Evolutionary conservation across 768 basidiomycete species (phyloP).

Genomic region (Coprinopsis marcescibilis): DNA sequence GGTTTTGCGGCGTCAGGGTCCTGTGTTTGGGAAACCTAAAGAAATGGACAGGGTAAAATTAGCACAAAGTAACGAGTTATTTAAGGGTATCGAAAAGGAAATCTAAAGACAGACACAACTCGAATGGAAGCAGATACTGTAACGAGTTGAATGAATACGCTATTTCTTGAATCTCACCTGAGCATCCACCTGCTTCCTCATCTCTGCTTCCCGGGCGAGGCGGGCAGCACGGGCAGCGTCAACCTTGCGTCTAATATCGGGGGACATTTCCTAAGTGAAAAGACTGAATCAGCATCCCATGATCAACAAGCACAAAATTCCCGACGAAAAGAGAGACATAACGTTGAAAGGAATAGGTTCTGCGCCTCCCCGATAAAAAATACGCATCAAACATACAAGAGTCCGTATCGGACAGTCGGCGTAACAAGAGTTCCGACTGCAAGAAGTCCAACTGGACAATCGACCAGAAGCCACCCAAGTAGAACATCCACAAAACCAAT

Average conservation of each 20-base stretch:
- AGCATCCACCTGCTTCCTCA: slow-evolving; percentile 44
- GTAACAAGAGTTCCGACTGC: no score
- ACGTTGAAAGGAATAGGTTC: no score
- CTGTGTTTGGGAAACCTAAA: slow-evolving; percentile 23
- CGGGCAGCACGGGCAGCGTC: slow-evolving; percentile 53
- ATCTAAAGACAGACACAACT: not conserved
- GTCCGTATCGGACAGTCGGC: no score
- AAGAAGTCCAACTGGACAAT: no score
- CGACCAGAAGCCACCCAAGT: no score
- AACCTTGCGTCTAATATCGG: slow-evolving; percentile 58
- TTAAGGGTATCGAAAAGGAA: slow-evolving; percentile 1
- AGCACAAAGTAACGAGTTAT: slow-evolving; percentile 3
- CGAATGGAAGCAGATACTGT: not conserved
- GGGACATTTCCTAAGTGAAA: slow-evolving; percentile 48
- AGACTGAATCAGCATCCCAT: slow-evolving; percentile 5
- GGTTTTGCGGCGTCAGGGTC: slow-evolving; percentile 35
- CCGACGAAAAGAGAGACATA: slow-evolving; percentile 5
- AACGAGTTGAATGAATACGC: not conserved
- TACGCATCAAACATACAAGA: no score
- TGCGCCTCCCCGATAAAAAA: no score
- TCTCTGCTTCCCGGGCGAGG: slow-evolving; percentile 46
- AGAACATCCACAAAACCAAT: no score
- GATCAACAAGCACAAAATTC: slow-evolving; percentile 7
- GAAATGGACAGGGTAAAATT: slow-evolving; percentile 3
- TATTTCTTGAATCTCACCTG: slow-evolving; percentile 36